Evolutionary conservation across 371 early-diverging fungal species (phyloP).

Genomic region (Apophysomyces variabilis): DNA sequence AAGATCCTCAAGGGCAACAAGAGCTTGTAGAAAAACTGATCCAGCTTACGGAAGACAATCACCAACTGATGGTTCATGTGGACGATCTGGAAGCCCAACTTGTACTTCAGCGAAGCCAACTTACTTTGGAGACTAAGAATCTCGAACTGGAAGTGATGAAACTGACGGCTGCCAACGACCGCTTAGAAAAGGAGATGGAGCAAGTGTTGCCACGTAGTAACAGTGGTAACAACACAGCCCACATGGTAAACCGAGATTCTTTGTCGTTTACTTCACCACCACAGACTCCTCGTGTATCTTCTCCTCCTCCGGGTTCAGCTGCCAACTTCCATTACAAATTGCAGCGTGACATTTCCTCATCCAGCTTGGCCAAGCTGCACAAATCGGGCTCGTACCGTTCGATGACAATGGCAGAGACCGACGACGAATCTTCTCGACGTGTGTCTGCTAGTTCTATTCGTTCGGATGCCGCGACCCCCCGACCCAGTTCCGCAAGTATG

Average conservation of each 20-base stretch:
- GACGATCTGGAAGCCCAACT: slow-evolving; percentile 47
- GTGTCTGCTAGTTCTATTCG: slow-evolving; percentile 25
- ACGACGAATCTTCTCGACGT: slow-evolving; percentile 15
- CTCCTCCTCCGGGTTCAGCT: slow-evolving; percentile 25
- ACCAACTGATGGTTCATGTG: slow-evolving; percentile 37
- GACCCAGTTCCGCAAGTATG: slow-evolving; percentile 21
- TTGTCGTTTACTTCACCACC: slow-evolving; percentile 40
- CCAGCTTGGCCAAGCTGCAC: slow-evolving; percentile 31
- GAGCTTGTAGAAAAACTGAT: slow-evolving; percentile 29
- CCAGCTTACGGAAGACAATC: slow-evolving; percentile 42
- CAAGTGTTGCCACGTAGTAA: slow-evolving; percentile 44
- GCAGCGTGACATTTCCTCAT: slow-evolving; percentile 31
- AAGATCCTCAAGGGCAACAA: slow-evolving; percentile 22
- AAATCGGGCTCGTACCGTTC: slow-evolving; percentile 43
- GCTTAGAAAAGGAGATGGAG: slow-evolving; percentile 54
- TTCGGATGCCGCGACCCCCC: slow-evolving; percentile 20
- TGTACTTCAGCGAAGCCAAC: slow-evolving; percentile 41
- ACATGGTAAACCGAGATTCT: slow-evolving; percentile 25
- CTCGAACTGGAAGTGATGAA: slow-evolving; percentile 50
- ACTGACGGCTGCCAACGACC: slow-evolving; percentile 51
- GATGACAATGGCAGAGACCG: slow-evolving; percentile 19
- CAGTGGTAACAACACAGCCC: background rate
- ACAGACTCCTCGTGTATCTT: slow-evolving; percentile 43
- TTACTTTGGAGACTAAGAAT: slow-evolving; percentile 44
- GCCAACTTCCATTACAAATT: slow-evolving; percentile 27